Base-by-base conservation (phyloP, 2,329 filamentous ascomycete species). In the Monosporascus sp. region DNA sequence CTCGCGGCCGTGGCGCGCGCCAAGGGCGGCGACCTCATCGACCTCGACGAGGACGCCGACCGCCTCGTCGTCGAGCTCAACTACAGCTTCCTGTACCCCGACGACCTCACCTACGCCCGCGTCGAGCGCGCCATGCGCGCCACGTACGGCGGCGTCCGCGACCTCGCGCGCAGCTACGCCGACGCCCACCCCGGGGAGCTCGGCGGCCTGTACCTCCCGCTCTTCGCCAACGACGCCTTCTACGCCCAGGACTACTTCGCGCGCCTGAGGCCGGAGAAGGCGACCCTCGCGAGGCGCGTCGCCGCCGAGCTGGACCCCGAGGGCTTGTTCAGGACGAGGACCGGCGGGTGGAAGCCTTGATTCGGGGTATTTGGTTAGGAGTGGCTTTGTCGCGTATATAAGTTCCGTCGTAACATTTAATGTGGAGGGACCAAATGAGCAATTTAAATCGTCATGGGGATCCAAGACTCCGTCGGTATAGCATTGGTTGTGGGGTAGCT, bases 201-300 rank as follows among this genome's bases (percentile, higher is more conserved):
- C 17, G 54, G 58, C 5, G 63, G 69, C 26, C 68, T 61, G 2
- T 74, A 72, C 53, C 61, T 72, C 49, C 74, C 74, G 14, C 57
- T 76, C 9, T 76, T 75, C 59, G 70, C 72, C 67, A 77, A 76
- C 58, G 72, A 76, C 49, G 69, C 65, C 9, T 74, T 70, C 58
- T 71, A 68, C 51, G 55, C 66, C 20, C 69, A 77, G 60, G 73
- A 77, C 51, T 75, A 74, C 59, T 76, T 68, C 46, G 71, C 67
- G 2, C 60, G 74, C 41, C 51, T 77, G 58, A 67, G 62, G 56
- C 64, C 68, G 0, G 68, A 66, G 59, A 70, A 60, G 54, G 50
- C 65, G 51, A 59, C 64, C 48, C 59, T 76, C 24, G 74, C 71
- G 7, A 60, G 62, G 44, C 49, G 37, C 22, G 70, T 75, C 20